Evolutionary conservation across 1,284 basidiomycete species (phyloP).

Genomic region (Fomitiporia mediterranea): DNA sequence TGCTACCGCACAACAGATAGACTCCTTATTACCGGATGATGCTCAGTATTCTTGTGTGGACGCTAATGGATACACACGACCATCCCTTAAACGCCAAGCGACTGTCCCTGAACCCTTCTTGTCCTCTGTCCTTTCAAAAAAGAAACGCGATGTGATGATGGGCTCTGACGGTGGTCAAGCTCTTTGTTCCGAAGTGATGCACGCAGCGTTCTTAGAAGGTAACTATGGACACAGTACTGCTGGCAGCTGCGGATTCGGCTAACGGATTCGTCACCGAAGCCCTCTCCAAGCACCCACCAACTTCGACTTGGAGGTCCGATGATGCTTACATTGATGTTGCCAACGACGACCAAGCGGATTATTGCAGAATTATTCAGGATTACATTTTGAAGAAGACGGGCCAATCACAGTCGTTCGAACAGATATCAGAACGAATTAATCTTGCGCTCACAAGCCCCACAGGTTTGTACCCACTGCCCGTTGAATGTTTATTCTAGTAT

Average conservation of each 20-base stretch:
- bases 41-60: background rate
- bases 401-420: conserved; percentile 5
- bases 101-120: conserved; percentile 10
- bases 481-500: background rate
- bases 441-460: background rate
- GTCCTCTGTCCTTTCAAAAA: background rate
- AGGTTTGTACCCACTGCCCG: background rate
- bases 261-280: conserved; percentile 2
- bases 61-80: background rate
- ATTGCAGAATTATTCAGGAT: conserved; percentile 13
- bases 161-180: background rate
- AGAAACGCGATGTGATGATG: background rate
- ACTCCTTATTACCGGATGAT: background rate
- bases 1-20: background rate
- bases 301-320: conserved; percentile 4
- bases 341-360: background rate
- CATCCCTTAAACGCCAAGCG: conserved; percentile 18
- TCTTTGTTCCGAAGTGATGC: conserved; percentile 12
- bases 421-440: conserved; percentile 2
- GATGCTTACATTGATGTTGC: background rate
- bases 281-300: conserved; percentile 7
- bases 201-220: conserved; percentile 19
- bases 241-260: too few species aligned
- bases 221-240: background rate
- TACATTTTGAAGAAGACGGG: conserved; percentile 14